A percentile compares a stretch with the other conserved stretches of the same genome.
These are phyloP conservation scores for Westerdykella sp. DNA, from an alignment of 2,329 filamentous ascomycete species.

Conservation along the genomic window DNA sequence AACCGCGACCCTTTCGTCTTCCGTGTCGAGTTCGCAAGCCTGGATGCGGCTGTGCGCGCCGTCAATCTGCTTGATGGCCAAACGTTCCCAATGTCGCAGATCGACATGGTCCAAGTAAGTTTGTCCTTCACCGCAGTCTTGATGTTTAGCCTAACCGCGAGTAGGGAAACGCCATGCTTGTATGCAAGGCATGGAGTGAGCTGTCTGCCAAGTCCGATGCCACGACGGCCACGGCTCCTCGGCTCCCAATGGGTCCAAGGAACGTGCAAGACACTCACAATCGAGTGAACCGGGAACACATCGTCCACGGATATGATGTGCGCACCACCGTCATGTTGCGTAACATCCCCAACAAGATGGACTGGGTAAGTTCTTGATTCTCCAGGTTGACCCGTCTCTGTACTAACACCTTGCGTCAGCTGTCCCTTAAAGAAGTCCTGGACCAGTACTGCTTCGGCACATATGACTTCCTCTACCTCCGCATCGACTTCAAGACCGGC, in stretches of 20 bases:
- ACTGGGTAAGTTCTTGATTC: slow-evolving; percentile 38
- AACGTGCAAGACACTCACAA: slow-evolving; percentile 27
- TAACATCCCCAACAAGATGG: slow-evolving; percentile 92
- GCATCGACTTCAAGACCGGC: slow-evolving; percentile 56
- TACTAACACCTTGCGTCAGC: slow-evolving; percentile 15
- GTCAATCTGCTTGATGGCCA: slow-evolving; percentile 9
- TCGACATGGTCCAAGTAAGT: slow-evolving; percentile 12
- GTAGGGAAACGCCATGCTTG: neutral
- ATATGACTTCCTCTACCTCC: slow-evolving; percentile 92
- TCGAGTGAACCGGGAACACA: slow-evolving; percentile 33
- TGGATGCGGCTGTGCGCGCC: slow-evolving; percentile 23
- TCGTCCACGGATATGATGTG: slow-evolving; percentile 42
- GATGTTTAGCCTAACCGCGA: neutral
- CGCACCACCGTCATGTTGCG: slow-evolving; percentile 73
- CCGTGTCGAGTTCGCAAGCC: slow-evolving; percentile 29
- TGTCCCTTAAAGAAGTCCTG: slow-evolving; percentile 64
- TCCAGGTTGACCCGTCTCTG: neutral
- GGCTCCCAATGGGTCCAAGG: slow-evolving; percentile 7
- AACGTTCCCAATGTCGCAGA: slow-evolving; percentile 3
- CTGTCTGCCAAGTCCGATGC: neutral
- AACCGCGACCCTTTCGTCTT: slow-evolving; percentile 12
- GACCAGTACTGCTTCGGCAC: slow-evolving; percentile 72
- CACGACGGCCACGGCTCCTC: slow-evolving; percentile 7
- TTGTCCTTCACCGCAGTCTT: slow-evolving; percentile 5
- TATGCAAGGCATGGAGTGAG: neutral